A percentile compares a stretch with the other conserved stretches of the same genome.
Conservation (phyloP, 73 alveolate genomes). For the Diophrys appendiculata region DNA sequence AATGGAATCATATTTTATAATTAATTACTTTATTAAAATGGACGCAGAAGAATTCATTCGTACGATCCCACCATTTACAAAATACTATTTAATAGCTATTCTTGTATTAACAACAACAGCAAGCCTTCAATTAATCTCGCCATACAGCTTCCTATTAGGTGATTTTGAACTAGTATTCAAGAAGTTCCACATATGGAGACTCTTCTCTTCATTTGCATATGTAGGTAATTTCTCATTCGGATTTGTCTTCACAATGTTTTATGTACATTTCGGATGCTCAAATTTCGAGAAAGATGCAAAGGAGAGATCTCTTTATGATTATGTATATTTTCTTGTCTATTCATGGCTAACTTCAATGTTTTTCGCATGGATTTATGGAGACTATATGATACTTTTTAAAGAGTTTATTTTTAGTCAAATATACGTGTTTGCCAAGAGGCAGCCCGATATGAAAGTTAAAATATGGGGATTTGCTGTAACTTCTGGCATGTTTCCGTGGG, state of each 20-base stretch:
- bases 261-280: background rate
- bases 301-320: background rate
- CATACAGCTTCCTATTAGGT: no score
- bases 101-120: no score
- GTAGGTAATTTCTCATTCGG: background rate
- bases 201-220: background rate
- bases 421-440: background rate
- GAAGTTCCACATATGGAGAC: no score
- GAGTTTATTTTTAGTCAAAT: background rate
- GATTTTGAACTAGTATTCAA: no score
- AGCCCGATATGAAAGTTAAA: background rate
- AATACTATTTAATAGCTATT: no score
- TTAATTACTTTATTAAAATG: no score
- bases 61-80: no score
- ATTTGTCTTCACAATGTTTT: background rate
- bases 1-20: no score
- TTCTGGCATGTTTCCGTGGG: conserved; percentile 22
- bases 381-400: background rate
- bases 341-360: background rate
- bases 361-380: background rate
- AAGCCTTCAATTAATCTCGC: no score
- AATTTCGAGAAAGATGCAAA: background rate
- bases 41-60: no score
- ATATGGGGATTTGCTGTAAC: background rate
- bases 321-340: background rate